Base-by-base conservation (phyloP, 176 grass and related monocot species). In the Lolium rigidum region DNA sequence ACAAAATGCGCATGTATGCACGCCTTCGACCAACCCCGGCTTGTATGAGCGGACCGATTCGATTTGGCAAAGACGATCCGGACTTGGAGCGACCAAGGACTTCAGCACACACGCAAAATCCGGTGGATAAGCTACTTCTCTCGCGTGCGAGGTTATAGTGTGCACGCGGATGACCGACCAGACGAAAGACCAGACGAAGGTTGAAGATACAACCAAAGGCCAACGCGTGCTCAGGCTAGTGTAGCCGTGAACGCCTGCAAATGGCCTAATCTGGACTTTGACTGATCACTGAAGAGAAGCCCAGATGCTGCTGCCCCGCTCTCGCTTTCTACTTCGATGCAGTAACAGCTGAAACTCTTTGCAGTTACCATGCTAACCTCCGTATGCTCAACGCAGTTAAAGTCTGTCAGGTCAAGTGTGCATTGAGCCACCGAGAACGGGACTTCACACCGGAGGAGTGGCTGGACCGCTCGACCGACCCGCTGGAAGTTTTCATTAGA, bases 341-440 rank as follows among this genome's bases (percentile, higher is more conserved):
- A 13, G 12, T 26, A 16, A 22, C 20, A 39, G 39, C 22, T 18
- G 28, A 52, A 63, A 11, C 48, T 13, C 48, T 9, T 17, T 11
- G 44, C 35, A 84, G 12, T 31, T 78, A 22, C 80, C 6, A 47
- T 39, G 68, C 14, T 28, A 54, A 54, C 16, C n/a, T n/a, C 9
- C 6, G 24, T 35, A 3, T 21, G n/a, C 63, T 16, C 63, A 49
- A 47, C n/a, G 7, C 24, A 4, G 25, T 11, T n/a, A 79, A 28
- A 57, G 10, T 14, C 58, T 28, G 41, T 48, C 79, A 37, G 14
- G 86, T 77, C 72, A 60, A 50, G 64, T 60, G 55, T 72, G 31
- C 16, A 70, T 14, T 38, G 43, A 24, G 26, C 26, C 26, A 28
- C 26, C 26, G 26, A 28, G 52, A 71, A 72, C 17, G 44, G 7